Base-by-base conservation (phyloP, 192 early-diverging fungal species). In the Coemansia sp. region DNA sequence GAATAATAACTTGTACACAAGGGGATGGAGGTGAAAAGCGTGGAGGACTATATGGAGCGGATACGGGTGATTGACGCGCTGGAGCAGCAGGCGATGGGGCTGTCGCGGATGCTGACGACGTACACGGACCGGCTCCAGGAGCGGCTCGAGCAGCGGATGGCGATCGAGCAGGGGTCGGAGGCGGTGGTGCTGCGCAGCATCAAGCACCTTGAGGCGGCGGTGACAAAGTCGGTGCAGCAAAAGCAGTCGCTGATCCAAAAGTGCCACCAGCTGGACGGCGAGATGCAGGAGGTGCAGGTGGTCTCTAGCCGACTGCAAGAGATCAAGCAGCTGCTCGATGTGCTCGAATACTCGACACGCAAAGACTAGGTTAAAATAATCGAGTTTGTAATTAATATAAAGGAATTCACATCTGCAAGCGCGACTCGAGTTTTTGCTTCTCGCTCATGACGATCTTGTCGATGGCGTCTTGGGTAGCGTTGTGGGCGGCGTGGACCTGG, bases 401-500 rank as follows among this genome's bases (percentile, higher is more conserved):
- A 8, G 4, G 4, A 41, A 20, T 23, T 25, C 54, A 23, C 45
- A 65, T 58, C 19, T 69, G 41, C 23, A 79, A 57, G 21, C 60
- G 61, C n/a, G 63, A 54, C 46, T 62, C 22, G 15, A 66, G 32
- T 11, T 46, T 46, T 55, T 81, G 62, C 50, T 66, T 77, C 54
- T 79, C 69, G 12, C 63, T 14, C 8, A 69, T 67, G 28, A 86
- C 53, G 20, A 83, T 52, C 0, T 53, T 78, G 22, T 75, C 62
- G 51, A 82, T 62, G 32, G 90, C 86, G 8, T 81, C 69, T 42
- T 75, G 78, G 19, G 75, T 85, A 38, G 89, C 83, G 70, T 95
- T 87, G 60, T 90, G 89, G 7, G 82, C 75, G 34, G 88, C 62
- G 22, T 84, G 79, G 10, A 77, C 72, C 67, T 90, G 85, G 76